Evolutionary conservation across 495 filamentous ascomycete genomes (phyloP), one percentile per base, ranked within the genome.

Genomic region (Aspergillus conjunctus): DNA sequence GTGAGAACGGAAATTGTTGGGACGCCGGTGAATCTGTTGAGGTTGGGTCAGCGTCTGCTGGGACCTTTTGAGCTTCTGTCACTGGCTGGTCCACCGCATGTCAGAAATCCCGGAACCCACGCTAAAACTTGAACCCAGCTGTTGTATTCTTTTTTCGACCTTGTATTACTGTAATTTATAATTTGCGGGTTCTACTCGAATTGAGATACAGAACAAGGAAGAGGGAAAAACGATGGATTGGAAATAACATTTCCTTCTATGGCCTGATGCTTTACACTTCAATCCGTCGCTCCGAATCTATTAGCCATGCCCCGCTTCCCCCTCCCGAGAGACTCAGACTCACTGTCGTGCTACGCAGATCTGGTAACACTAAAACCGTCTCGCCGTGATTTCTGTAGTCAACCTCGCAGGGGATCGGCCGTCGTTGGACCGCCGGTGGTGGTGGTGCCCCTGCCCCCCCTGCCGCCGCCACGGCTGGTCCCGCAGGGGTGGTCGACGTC

Each of bases 321-420:
- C 85, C 85, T 2, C 73, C 70, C 41, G 74, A 71, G 4, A 84
- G 75, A 67, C 89, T 88, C 21, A 92, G 71, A 56, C 84, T 90
- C n/a, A 94, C 83, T 6, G 90, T 92, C 12, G 90, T 90, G 67
- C 84, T 88, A 50, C 75, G 82, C 50, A 91, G 73, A 74, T 94
- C 88, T 17, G 86, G 83, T 33, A 96, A 74, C 1, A 97, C 91
- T 34, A 87, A 69, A 9, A 97, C 80, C 34, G 85, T 87, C 77
- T 95, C 87, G 3, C 85, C 90, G 56, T 89, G 76, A 63, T 90
- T 93, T 61, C 82, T 77, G 62, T 88, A 91, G 66, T 96, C 90
- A 20, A 88, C 90, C 76, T 97, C 92, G 67, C 87, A 91, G 4
- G 78, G 80, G 58, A 87, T 74, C 21, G 70, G 60, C 26, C 69